A percentile compares a stretch with the other conserved stretches of the same genome.
Evolutionary conservation across 306 rosid species (phyloP).

Genomic region (Heteromeles arbutifolia): DNA sequence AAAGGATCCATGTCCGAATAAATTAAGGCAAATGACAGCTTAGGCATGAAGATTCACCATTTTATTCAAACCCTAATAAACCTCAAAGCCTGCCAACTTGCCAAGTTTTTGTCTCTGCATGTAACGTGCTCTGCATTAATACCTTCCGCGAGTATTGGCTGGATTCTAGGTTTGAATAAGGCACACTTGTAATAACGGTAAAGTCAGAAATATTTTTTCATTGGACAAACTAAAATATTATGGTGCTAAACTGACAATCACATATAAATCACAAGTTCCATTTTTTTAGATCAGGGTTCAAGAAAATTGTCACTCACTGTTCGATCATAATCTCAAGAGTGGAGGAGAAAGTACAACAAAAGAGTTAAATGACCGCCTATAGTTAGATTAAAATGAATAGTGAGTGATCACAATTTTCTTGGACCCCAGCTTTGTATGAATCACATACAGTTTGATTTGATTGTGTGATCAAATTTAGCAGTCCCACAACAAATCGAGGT

Average conservation of each 20-base stretch:
- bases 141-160: slow-evolving; percentile 5
- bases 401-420: too few species aligned
- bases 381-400: too few species aligned
- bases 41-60: not conserved
- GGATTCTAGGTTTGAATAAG: not conserved
- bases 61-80: not conserved
- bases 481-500: too few species aligned
- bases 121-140: slow-evolving; percentile 13
- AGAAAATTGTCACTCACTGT: too few species aligned
- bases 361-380: too few species aligned
- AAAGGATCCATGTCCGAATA: too few species aligned
- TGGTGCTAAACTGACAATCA: not conserved
- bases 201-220: not conserved
- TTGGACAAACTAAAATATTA: not conserved
- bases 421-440: too few species aligned
- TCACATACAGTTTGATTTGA: too few species aligned
- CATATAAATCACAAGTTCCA: not conserved
- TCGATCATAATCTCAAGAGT: too few species aligned
- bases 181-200: not conserved
- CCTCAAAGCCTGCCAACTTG: slow-evolving; percentile 5
- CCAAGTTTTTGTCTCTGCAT: not conserved
- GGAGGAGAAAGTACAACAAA: too few species aligned
- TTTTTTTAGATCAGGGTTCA: too few species aligned
- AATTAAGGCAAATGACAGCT: slow-evolving; percentile 15
- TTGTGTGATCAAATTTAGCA: too few species aligned